Conservation (phyloP, 148 eudicot species). For the Limonium bicolor region DNA sequence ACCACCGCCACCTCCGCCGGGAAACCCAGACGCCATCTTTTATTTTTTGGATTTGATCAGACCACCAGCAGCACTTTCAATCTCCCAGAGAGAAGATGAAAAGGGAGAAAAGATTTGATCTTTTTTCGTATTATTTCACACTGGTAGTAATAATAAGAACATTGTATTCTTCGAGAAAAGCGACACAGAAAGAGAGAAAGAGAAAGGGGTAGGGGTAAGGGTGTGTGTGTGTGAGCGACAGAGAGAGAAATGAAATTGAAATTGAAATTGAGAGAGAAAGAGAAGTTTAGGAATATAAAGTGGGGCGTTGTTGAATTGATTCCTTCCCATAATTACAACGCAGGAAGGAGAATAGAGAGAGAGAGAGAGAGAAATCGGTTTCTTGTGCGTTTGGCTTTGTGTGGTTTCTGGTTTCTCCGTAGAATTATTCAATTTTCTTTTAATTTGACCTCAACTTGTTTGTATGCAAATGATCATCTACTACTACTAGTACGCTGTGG, state of each 20-base stretch:
- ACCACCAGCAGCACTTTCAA: too few relatives aligned
- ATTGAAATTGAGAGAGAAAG: too few relatives aligned
- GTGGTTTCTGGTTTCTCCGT: too few relatives aligned
- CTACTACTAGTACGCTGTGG: too few relatives aligned
- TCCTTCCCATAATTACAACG: constrained; percentile 1
- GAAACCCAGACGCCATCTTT: constrained; percentile 6
- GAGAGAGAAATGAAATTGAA: too few relatives aligned
- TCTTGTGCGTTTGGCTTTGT: constrained; percentile 4
- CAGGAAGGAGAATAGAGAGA: constrained; percentile 2
- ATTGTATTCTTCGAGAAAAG: not conserved
- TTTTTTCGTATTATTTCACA: not conserved
- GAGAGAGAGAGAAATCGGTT: not conserved
- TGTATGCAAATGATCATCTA: too few relatives aligned
- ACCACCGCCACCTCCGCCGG: constrained; percentile 6
- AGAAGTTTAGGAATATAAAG: too few relatives aligned
- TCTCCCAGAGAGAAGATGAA: too few relatives aligned
- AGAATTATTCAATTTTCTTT: too few relatives aligned
- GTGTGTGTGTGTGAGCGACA: not conserved
- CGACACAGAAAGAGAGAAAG: not conserved
- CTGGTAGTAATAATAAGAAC: not conserved
- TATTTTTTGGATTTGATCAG: not conserved
- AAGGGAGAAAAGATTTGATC: not conserved
- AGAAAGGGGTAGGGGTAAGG: not conserved
- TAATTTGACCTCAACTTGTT: too few relatives aligned
- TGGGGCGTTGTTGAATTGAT: too few relatives aligned